Evolutionary conservation across 2,329 filamentous ascomycete genomes (phyloP), one percentile per base, ranked within the genome.

Genomic region (Claviceps arundinis): DNA sequence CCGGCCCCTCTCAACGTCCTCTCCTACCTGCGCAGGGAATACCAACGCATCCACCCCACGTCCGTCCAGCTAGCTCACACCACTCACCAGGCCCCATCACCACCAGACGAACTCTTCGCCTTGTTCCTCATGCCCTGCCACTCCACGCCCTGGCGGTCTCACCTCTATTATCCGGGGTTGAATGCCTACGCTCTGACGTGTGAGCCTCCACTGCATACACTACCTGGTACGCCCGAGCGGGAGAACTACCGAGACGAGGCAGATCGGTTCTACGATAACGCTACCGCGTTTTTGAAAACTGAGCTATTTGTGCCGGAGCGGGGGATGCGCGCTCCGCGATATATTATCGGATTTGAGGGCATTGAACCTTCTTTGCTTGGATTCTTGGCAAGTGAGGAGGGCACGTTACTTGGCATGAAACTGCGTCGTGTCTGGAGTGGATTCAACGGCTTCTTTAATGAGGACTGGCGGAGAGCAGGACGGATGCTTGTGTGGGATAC

Each of bases 41-140:
- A 89, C 64, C 78, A 87, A 64, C 67, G 66, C 45, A 68, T 80
- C 37, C 75, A 81, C 58, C 71, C 76, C 1, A 40, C 58, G 30
- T 55, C 60, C 42, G 57, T 59, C 6, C 54, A 51, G 3, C 50
- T 59, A 26, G 57, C 60, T 22, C 61, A 61, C 45, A 42, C 37
- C 16, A 48, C 56, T 52, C 50, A 51, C 56, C 52, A 47, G 7
- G 54, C 56, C 6, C 52, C 59, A 16, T 56, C 63, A 43, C 24
- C 58, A 61, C 49, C 59, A 38, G 60, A 70, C 38, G 75, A 78
- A 54, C 73, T 81, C 11, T 84, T 83, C 60, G 80, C 84, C 37
- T 84, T 85, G 19, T 96, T 97, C 69, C 76, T 98, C 24, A 95
- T 90, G 77, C 93, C 93, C 9, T 98, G 93, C 70, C 93, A 98